These are phyloP conservation scores for Fraxinus pennsylvanica DNA, from an alignment of 257 asterid species.

Conservation along the genomic window DNA sequence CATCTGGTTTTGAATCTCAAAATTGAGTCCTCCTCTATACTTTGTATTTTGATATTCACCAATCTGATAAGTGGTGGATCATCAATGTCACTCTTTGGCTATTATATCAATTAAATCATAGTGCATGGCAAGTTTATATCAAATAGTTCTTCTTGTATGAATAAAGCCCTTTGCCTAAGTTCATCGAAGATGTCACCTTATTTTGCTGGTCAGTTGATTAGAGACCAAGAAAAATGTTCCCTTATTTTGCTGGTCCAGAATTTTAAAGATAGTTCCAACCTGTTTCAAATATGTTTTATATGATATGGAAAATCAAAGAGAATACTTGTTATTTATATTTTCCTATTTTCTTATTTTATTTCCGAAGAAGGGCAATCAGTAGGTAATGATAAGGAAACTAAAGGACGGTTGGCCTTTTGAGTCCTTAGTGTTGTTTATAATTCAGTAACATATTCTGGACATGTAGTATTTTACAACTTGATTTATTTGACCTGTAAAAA, in stretches of 20 bases:
- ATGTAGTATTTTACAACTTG: background rate
- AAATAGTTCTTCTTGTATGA: background rate
- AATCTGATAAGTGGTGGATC: background rate
- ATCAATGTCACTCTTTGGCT: background rate
- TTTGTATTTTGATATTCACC: background rate
- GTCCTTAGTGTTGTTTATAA: background rate
- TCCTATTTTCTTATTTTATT: too few species aligned
- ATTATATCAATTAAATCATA: background rate
- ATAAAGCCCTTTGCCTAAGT: background rate
- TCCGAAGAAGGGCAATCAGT: background rate
- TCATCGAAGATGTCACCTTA: background rate
- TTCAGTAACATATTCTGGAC: background rate
- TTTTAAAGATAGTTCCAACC: background rate
- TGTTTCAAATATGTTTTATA: background rate
- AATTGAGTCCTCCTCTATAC: background rate
- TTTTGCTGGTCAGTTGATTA: background rate
- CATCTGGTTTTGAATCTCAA: constrained; percentile 12
- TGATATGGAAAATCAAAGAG: background rate
- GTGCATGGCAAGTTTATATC: background rate
- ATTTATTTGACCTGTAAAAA: background rate
- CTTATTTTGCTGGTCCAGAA: background rate
- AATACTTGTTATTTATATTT: background rate
- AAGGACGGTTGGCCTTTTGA: background rate
- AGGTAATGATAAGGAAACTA: background rate
- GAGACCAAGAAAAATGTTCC: background rate